A percentile compares a stretch with the other conserved stretches of the same genome.
Conservation (phyloP, 805 yeast genomes). For the Huiozyma naganishii region DNA sequence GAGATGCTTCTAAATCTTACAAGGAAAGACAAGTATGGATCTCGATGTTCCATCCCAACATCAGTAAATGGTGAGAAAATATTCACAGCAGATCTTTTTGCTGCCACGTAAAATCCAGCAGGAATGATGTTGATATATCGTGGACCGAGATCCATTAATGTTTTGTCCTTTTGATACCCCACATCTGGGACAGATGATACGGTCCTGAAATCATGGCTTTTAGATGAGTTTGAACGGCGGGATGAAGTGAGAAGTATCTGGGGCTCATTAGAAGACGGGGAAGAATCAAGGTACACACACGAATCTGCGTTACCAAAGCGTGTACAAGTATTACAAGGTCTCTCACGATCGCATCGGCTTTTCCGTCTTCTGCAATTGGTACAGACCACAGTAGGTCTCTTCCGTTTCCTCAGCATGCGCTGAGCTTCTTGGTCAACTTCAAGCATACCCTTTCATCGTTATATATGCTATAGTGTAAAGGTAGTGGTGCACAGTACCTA, state of each 20-base stretch:
- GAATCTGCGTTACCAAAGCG: conserved; percentile 12
- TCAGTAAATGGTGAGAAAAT: conserved; percentile 17
- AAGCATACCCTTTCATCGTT: no score
- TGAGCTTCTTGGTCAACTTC: no score
- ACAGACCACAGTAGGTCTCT: conserved; percentile 23
- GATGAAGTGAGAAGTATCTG: not conserved
- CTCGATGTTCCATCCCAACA: conserved; percentile 19
- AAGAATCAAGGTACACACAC: conserved; percentile 9
- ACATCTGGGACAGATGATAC: not conserved
- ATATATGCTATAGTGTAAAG: no score
- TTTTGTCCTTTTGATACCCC: not conserved
- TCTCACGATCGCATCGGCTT: conserved; percentile 21
- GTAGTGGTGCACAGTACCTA: no score
- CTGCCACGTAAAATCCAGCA: conserved; percentile 13
- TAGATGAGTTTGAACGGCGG: not conserved
- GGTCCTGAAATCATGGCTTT: not conserved
- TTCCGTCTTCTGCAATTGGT: conserved; percentile 26
- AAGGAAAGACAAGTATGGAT: conserved; percentile 17
- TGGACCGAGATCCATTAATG: not conserved
- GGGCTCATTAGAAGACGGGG: not conserved
- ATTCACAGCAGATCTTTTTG: conserved; percentile 22
- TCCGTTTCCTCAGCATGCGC: conserved; percentile 7
- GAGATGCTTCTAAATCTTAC: conserved; percentile 16
- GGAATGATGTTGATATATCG: conserved; percentile 18
- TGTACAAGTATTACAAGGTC: conserved; percentile 21